phyloP scores from a whole-genome alignment of 2,329 filamentous ascomycete species.

The Cephalotrichum gorgonifer region DNA sequence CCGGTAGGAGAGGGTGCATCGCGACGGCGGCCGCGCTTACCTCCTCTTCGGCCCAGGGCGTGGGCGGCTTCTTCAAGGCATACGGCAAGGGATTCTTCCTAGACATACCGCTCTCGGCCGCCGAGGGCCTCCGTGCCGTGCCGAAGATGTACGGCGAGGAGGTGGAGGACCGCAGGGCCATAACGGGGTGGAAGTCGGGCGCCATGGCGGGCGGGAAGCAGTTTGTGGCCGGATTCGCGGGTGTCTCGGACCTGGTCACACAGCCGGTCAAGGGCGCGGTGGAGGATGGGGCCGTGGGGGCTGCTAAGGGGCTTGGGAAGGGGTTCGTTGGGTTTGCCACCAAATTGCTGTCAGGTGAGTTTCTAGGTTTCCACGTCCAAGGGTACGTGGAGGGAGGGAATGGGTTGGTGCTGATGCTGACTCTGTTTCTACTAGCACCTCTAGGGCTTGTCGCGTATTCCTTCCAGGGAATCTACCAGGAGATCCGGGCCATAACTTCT shows the following conservation, averaged over 20 bases:
- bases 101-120: slow-evolving; percentile 73
- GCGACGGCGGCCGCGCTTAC: background rate
- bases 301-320: slow-evolving; percentile 72
- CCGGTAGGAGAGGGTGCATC: background rate
- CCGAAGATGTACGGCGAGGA: slow-evolving; percentile 79
- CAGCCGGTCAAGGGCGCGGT: slow-evolving; percentile 57
- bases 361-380: no score
- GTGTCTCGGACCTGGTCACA: slow-evolving; percentile 68
- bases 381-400: no score
- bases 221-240: slow-evolving; percentile 67
- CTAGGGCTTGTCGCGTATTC: slow-evolving; percentile 13
- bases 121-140: slow-evolving; percentile 81
- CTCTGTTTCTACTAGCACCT: slow-evolving; percentile 3
- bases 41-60: background rate
- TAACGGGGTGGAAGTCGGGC: slow-evolving; percentile 67
- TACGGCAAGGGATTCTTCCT: slow-evolving; percentile 64
- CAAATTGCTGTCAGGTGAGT: slow-evolving; percentile 66
- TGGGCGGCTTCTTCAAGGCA: slow-evolving; percentile 2
- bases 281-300: slow-evolving; percentile 41
- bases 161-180: slow-evolving; percentile 64
- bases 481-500: slow-evolving; percentile 5
- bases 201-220: slow-evolving; percentile 69
- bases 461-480: slow-evolving; percentile 11
- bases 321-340: slow-evolving; percentile 72
- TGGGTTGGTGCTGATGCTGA: background rate